These are phyloP conservation scores for Penium margaritaceum DNA, from an alignment of 139 green algal genomes.

Conservation along the genomic window DNA sequence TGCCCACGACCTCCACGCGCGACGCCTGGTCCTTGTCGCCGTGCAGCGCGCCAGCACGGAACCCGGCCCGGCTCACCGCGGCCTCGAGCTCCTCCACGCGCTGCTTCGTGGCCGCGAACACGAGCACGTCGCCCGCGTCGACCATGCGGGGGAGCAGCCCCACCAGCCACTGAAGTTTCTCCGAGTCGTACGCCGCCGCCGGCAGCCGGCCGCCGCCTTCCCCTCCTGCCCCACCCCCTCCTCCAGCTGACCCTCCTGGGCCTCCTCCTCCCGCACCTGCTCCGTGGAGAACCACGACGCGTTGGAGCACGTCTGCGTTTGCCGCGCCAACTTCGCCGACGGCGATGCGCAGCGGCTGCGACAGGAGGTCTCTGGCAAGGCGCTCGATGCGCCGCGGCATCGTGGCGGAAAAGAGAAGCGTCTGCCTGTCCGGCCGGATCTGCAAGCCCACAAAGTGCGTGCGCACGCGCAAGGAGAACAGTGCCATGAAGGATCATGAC, in stretches of 20 bases:
- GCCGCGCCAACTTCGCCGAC: conserved; percentile 52
- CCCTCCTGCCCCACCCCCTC: too few relatives aligned
- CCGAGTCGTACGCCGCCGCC: too few relatives aligned
- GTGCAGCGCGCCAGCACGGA: conserved; percentile 66
- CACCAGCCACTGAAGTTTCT: conserved; percentile 71
- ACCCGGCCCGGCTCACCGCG: conserved; percentile 45
- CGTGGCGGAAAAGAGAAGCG: conserved; percentile 85
- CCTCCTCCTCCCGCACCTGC: too few relatives aligned
- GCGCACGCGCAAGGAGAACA: too few relatives aligned
- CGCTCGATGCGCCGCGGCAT: conserved; percentile 75
- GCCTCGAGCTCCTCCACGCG: conserved; percentile 69
- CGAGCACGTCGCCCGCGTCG: conserved; percentile 79
- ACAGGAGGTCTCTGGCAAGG: conserved; percentile 68
- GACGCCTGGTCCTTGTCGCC: conserved; percentile 86
- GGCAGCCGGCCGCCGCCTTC: too few relatives aligned
- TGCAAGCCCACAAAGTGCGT: too few relatives aligned
- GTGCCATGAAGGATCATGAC: too few relatives aligned
- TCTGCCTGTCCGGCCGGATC: conserved; percentile 79
- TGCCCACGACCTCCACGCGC: conserved; percentile 57
- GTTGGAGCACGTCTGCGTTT: conserved; percentile 71
- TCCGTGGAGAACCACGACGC: conserved; percentile 65
- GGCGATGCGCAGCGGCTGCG: conserved; percentile 60
- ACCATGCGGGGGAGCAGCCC: conserved; percentile 57
- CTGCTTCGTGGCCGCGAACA: conserved; percentile 73
- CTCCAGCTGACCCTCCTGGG: too few relatives aligned